A percentile compares a stretch with the other conserved stretches of the same genome.
Conservation (phyloP, 768 basidiomycete species). For the Dendrothele bispora region DNA sequence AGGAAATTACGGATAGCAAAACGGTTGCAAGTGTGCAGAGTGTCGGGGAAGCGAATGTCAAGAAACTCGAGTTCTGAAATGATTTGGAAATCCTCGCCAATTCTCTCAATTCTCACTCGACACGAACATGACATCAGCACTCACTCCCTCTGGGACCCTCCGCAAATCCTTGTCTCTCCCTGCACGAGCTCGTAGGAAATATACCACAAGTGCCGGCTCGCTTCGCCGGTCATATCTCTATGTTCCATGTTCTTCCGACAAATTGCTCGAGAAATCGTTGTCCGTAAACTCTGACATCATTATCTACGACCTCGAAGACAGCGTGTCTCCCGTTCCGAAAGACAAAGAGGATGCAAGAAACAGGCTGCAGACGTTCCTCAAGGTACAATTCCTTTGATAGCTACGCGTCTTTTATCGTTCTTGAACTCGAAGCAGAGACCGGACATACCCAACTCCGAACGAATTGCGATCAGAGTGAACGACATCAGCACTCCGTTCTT, state of each 20-base stretch:
- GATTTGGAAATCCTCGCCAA: too few relatives aligned
- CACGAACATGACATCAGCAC: too few relatives aligned
- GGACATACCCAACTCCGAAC: slow-evolving; percentile 41
- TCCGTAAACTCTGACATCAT: slow-evolving; percentile 64
- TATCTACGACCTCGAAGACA: slow-evolving; percentile 90
- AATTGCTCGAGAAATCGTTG: slow-evolving; percentile 82
- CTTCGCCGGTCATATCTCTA: slow-evolving; percentile 66
- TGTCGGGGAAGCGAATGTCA: too few relatives aligned
- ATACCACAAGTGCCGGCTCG: background rate
- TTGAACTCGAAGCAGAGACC: slow-evolving; percentile 16
- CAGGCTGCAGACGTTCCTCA: slow-evolving; percentile 54
- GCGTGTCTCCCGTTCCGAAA: slow-evolving; percentile 63
- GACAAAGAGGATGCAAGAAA: slow-evolving; percentile 62
- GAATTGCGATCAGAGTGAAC: slow-evolving; percentile 75
- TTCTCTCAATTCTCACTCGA: too few relatives aligned
- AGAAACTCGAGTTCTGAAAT: too few relatives aligned
- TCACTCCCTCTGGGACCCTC: too few relatives aligned
- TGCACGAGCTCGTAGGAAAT: too few relatives aligned
- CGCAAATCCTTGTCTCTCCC: too few relatives aligned
- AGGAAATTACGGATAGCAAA: too few relatives aligned
- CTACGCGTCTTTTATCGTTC: too few relatives aligned
- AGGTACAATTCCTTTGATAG: slow-evolving; percentile 38
- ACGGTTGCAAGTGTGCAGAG: too few relatives aligned
- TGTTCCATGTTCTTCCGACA: slow-evolving; percentile 79
- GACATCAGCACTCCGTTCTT: slow-evolving; percentile 67